Evolutionary conservation across 2,329 filamentous ascomycete genomes (phyloP), one percentile per base, ranked within the genome.

Genomic region (Emergomyces pasteurianus): DNA sequence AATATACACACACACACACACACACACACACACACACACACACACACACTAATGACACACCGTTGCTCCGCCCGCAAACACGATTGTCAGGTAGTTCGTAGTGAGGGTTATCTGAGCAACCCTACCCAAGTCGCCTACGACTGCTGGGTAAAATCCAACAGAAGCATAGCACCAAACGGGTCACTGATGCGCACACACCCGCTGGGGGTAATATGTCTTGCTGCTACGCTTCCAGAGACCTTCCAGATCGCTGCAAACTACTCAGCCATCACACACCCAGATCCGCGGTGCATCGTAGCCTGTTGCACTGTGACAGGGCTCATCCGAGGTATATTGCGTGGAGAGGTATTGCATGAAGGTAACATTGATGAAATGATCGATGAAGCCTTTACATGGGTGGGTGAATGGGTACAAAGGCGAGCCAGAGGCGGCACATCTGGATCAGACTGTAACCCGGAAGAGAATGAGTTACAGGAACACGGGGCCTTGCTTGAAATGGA

Each of bases 101-200:
- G 70, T 10, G 70, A 69, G 14, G 67, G 70, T 1, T 82, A 76
- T 60, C 68, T 77, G 0, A 65, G 69, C 0, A 68, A 78, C 43
- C 79, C 80, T 0, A 68, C 72, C 18, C 70, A 59, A 0, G 72
- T 69, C 5, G 78, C 80, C 1, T 70, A 73, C 2, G 65, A 68
- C 12, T 67, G 71, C 18, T 82, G 80, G 80, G 66, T 73, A 18
- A 72, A 72, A 3, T 69, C 71, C 0, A 70, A 70, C 0, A 73
- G 73, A 53, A 67, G 74, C 3, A 71, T 72, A 3, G 80, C 80
- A 0, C 77, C 80, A 0, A 83, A 83, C 59, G 80, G 80, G 1
- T 80, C 77, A 50, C 65, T 82, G 14, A 82, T 82, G 80, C 67
- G 80, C 9, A 82, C 79, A 9, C 79, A 82, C 60, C 77, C 78